These are phyloP conservation scores for Epicoccum nigrum DNA, from an alignment of 2,329 filamentous ascomycete species.

Conservation along the genomic window DNA sequence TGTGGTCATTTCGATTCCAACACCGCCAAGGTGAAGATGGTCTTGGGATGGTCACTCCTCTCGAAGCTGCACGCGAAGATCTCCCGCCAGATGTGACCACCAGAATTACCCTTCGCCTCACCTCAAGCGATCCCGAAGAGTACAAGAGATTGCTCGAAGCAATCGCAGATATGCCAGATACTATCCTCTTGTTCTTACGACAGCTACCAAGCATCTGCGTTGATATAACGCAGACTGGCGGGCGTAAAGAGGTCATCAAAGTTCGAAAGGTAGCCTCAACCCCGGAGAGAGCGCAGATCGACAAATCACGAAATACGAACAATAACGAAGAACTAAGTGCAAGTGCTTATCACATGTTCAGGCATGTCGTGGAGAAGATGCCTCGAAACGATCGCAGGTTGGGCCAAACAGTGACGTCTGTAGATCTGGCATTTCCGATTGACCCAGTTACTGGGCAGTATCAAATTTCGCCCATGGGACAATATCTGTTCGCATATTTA, in stretches of 20 bases:
- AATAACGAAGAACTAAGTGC: not conserved
- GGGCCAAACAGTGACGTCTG: not conserved
- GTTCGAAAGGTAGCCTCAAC: too few species aligned
- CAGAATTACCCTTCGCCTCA: not conserved
- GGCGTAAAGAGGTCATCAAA: too few species aligned
- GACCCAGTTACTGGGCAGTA: not conserved
- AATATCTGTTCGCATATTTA: not conserved
- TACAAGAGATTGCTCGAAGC: not conserved
- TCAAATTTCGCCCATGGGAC: not conserved
- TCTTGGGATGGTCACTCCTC: slow-evolving; percentile 60
- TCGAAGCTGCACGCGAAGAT: slow-evolving; percentile 8
- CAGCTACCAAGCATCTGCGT: not conserved
- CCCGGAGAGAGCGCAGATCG: too few species aligned
- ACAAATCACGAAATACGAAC: too few species aligned
- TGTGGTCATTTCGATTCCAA: slow-evolving; percentile 48
- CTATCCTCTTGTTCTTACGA: not conserved
- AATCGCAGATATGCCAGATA: not conserved
- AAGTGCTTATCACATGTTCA: not conserved
- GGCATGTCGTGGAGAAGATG: not conserved
- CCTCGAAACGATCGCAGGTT: not conserved
- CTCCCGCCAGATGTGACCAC: not conserved
- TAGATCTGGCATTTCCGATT: not conserved
- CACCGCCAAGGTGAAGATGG: slow-evolving; percentile 50
- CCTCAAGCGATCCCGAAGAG: not conserved
- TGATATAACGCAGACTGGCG: not conserved